These are phyloP conservation scores for Schizophyllum commune DNA, from an alignment of 1,284 basidiomycete genomes.

Conservation along the genomic window DNA sequence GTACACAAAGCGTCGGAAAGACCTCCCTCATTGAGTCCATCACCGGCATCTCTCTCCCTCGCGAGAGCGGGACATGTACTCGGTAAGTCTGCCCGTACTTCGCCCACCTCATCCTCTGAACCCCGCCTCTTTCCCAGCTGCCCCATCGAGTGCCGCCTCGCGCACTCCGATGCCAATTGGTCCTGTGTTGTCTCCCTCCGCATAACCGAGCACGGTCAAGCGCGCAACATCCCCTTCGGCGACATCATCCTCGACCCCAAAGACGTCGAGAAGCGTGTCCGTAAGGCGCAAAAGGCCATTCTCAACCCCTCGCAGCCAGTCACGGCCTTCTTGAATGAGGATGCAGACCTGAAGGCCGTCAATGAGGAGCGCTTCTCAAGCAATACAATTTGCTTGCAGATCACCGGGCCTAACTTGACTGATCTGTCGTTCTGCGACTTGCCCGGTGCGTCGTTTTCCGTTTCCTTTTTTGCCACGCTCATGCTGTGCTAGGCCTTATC, in stretches of 20 bases:
- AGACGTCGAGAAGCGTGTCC: conserved; percentile 20
- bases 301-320: conserved; percentile 19
- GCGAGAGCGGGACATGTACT: conserved; percentile 27
- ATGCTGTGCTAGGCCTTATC: too few species aligned
- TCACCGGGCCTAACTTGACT: conserved; percentile 28
- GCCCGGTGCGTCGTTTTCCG: conserved; percentile 23
- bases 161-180: conserved; percentile 15
- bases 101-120: conserved; percentile 1
- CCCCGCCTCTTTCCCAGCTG: conserved; percentile 13
- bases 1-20: conserved; percentile 27
- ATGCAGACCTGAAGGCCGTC: conserved; percentile 4
- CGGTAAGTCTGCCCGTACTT: conserved; percentile 24
- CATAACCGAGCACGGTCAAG: conserved; percentile 12
- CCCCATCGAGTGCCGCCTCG: conserved; percentile 18
- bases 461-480: neutral
- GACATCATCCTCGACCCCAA: conserved; percentile 12
- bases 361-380: conserved; percentile 26
- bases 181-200: conserved; percentile 21
- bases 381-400: conserved; percentile 32
- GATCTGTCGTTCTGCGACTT: conserved; percentile 39
- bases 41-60: conserved; percentile 23
- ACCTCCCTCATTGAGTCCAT: conserved; percentile 26
- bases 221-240: conserved; percentile 18
- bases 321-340: conserved; percentile 14
- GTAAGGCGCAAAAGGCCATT: conserved; percentile 26